Conservation (phyloP, 163 green algal species). For the Volvox carteri region DNA sequence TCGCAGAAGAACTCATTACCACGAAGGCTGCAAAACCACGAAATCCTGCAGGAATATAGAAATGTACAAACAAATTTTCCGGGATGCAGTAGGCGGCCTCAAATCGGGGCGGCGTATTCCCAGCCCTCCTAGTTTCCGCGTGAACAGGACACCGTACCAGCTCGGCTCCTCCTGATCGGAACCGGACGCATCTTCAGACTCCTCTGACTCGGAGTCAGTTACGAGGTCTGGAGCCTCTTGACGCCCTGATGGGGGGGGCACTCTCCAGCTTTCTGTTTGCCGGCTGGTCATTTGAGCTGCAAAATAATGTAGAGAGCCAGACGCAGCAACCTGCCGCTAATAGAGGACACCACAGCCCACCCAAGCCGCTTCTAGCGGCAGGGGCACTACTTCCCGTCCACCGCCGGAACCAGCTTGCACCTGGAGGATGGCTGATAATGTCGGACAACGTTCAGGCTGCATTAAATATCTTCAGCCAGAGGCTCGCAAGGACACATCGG, state of each 20-base stretch:
- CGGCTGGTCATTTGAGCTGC: slow-evolving; percentile 38
- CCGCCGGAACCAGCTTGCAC: neutral
- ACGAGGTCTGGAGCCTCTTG: slow-evolving; percentile 34
- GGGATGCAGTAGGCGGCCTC: neutral
- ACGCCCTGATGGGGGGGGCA: slow-evolving; percentile 14
- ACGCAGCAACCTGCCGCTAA: no score
- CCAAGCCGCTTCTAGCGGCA: slow-evolving; percentile 25
- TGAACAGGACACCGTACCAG: neutral
- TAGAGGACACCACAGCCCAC: neutral
- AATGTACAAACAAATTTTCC: neutral
- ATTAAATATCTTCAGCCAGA: no score
- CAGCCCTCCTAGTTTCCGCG: neutral
- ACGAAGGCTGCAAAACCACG: slow-evolving; percentile 97
- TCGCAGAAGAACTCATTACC: slow-evolving; percentile 99
- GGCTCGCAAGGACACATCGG: neutral
- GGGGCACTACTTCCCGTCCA: neutral
- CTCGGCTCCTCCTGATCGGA: slow-evolving; percentile 68
- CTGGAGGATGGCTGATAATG: neutral
- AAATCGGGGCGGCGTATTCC: neutral
- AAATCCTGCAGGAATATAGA: slow-evolving; percentile 85
- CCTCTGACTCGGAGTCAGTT: slow-evolving; percentile 39
- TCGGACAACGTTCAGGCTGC: neutral
- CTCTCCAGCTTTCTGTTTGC: slow-evolving; percentile 27
- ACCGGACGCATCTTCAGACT: slow-evolving; percentile 62
- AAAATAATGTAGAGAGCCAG: neutral